Percentiles rank a stretch among this genome's conserved stretches.
phyloP scores from a whole-genome alignment of 2,329 filamentous ascomycete genomes.

The Sarocladium strictum region DNA sequence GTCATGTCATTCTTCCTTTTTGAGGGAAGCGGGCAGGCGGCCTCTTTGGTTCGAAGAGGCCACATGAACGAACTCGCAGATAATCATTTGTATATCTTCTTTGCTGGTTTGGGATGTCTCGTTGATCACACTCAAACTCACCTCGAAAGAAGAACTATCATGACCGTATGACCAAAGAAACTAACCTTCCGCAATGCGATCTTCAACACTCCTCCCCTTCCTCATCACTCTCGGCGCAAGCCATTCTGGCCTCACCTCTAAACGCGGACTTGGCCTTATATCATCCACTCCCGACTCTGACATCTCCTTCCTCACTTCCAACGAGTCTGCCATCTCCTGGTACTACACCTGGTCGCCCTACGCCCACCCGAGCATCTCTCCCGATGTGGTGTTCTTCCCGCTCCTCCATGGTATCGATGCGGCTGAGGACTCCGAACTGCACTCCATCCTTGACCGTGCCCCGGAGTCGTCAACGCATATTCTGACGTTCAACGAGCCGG shows the following conservation, averaged over 20 bases:
- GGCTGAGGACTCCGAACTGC: constrained; percentile 21
- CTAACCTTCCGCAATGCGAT: neutral
- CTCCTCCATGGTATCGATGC: constrained; percentile 31
- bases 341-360: constrained; percentile 37
- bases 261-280: constrained; percentile 7
- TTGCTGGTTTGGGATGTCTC: neutral
- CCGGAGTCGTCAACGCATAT: constrained; percentile 30
- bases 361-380: constrained; percentile 21
- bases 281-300: constrained; percentile 18
- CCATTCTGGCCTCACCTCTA: constrained; percentile 6
- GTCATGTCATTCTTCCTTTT: neutral
- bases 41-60: too few species aligned
- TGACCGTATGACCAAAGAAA: neutral
- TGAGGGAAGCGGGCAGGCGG: neutral
- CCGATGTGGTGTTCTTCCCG: constrained; percentile 29
- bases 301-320: constrained; percentile 27
- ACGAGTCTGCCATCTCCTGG: constrained; percentile 32
- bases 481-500: constrained; percentile 36
- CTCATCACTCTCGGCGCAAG: neutral
- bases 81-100: too few species aligned
- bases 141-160: neutral
- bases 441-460: constrained; percentile 20
- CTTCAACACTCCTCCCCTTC: neutral
- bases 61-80: too few species aligned
- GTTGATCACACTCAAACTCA: neutral